Evolutionary conservation across 2,329 filamentous ascomycete genomes (phyloP).

Genomic region (Botrytis cinerea): DNA sequence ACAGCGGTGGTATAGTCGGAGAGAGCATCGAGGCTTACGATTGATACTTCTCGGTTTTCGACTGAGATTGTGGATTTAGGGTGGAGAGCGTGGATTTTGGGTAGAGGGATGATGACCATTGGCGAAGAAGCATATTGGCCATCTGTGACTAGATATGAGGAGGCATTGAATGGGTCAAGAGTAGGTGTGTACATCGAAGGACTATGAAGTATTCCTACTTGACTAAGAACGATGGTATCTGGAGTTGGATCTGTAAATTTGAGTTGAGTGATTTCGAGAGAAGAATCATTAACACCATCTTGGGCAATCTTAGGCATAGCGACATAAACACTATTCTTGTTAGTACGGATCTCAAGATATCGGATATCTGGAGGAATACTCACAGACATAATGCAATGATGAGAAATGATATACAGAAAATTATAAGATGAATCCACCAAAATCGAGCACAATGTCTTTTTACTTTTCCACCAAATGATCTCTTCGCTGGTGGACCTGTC

Average conservation of each 20-base stretch:
- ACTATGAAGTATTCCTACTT: constrained; percentile 51
- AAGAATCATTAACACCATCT: constrained; percentile 52
- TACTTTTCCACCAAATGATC: constrained; percentile 30
- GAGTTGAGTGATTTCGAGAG: constrained; percentile 52
- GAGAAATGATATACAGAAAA: constrained; percentile 52
- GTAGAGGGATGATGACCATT: constrained; percentile 38
- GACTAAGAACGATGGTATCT: constrained; percentile 50
- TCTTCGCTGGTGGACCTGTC: constrained; percentile 1
- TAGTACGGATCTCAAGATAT: not conserved
- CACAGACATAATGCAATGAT: constrained; percentile 59
- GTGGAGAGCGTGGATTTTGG: constrained; percentile 38
- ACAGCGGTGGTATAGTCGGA: constrained; percentile 49
- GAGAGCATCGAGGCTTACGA: constrained; percentile 43
- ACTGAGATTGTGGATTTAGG: constrained; percentile 46
- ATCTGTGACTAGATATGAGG: constrained; percentile 48
- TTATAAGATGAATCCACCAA: constrained; percentile 57
- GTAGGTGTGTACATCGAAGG: constrained; percentile 54
- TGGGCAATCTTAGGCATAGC: constrained; percentile 61
- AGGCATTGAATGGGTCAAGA: constrained; percentile 55
- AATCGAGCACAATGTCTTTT: constrained; percentile 44
- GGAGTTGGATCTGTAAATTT: constrained; percentile 52
- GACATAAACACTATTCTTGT: constrained; percentile 53
- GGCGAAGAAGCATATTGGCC: constrained; percentile 38
- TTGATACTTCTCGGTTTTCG: constrained; percentile 48
- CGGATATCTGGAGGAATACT: constrained; percentile 37